A percentile compares a stretch with the other conserved stretches of the same genome.
Evolutionary conservation across 2,329 filamentous ascomycete genomes (phyloP).

Genomic region (Ophidiomyces ophidiicola): DNA sequence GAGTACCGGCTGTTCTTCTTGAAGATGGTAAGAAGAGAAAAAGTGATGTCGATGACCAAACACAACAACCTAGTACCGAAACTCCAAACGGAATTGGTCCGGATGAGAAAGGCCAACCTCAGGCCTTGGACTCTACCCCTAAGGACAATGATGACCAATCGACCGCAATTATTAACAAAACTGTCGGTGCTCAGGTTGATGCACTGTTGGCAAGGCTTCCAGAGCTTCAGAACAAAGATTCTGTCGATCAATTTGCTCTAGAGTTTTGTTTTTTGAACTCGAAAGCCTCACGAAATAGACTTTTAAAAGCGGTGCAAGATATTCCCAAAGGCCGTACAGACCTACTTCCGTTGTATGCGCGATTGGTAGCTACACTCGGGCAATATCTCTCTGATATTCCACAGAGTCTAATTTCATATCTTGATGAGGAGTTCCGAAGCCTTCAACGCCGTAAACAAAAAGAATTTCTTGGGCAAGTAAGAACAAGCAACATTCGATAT

Average conservation of each 20-base stretch:
- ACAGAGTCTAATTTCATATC: constrained; percentile 77
- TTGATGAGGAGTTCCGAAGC: constrained; percentile 94
- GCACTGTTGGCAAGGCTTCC: constrained; percentile 76
- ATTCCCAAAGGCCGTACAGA: constrained; percentile 90
- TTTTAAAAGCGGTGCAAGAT: constrained; percentile 86
- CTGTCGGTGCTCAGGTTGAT: constrained; percentile 92
- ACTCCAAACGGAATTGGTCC: constrained; percentile 35
- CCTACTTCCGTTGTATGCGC: constrained; percentile 79
- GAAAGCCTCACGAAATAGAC: constrained; percentile 87
- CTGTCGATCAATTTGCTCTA: constrained; percentile 81
- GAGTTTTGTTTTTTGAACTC: constrained; percentile 98
- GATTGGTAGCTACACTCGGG: constrained; percentile 81
- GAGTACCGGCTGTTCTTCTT: constrained; percentile 83
- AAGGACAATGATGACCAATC: constrained; percentile 66
- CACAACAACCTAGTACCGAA: constrained; percentile 52
- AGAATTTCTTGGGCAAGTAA: constrained; percentile 88
- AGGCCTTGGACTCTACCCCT: constrained; percentile 36
- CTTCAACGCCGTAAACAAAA: constrained; percentile 94
- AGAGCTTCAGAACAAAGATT: constrained; percentile 80
- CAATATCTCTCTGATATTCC: constrained; percentile 92
- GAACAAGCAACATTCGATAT: constrained; percentile 92
- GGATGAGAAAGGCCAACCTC: constrained; percentile 26
- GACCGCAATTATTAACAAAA: constrained; percentile 93
- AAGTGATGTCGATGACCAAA: constrained; percentile 67
- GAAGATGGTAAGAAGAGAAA: constrained; percentile 96